phyloP scores from a whole-genome alignment of 306 rosid species.

The Psophocarpus tetragonolobus region DNA sequence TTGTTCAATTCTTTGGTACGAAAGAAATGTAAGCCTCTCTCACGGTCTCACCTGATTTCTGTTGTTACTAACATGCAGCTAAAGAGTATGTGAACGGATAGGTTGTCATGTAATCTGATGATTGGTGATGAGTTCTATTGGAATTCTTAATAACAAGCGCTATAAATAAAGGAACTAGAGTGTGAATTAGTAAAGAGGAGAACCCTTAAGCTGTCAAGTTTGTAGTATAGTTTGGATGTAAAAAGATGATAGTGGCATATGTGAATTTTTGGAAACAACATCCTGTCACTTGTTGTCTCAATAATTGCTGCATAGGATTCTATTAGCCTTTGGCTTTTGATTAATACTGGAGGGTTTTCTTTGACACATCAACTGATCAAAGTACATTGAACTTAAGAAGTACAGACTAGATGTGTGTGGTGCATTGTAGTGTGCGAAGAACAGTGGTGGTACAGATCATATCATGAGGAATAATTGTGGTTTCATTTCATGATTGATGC shows the following conservation, averaged over 20 bases:
- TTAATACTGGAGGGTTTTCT: background rate
- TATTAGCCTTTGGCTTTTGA: slow-evolving; percentile 28
- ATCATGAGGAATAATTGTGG: background rate
- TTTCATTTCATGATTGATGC: background rate
- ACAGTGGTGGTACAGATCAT: background rate
- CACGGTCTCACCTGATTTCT: slow-evolving; percentile 15
- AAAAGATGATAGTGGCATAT: background rate
- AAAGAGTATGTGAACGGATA: background rate
- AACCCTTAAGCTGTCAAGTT: background rate
- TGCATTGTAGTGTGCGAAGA: background rate
- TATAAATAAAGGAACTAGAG: background rate
- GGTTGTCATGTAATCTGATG: background rate
- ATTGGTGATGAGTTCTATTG: background rate
- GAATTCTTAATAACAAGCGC: background rate
- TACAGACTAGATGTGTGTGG: background rate
- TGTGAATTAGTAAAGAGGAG: slow-evolving; percentile 18
- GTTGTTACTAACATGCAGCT: slow-evolving; percentile 8
- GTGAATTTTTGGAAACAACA: background rate
- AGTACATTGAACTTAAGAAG: background rate
- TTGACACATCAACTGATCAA: background rate
- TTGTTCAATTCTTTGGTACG: slow-evolving; percentile 93
- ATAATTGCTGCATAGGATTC: background rate
- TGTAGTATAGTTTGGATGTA: background rate
- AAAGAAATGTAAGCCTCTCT: slow-evolving; percentile 80
- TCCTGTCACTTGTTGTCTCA: background rate